These are phyloP conservation scores for Pseudogymnoascus sp. DNA, from an alignment of 2,329 filamentous ascomycete genomes.

Conservation along the genomic window DNA sequence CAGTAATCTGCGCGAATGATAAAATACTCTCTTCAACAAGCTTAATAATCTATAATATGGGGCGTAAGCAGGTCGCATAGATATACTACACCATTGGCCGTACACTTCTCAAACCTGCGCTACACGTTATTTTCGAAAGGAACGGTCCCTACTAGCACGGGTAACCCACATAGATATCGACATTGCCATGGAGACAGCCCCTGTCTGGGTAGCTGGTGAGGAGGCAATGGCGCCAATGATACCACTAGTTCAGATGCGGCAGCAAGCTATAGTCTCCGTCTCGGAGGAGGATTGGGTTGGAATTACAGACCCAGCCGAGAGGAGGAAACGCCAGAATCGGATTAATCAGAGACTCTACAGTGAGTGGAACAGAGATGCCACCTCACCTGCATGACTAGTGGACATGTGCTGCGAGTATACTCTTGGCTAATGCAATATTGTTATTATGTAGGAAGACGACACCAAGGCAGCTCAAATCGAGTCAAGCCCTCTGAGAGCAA, in stretches of 20 bases:
- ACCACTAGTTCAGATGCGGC: conserved; percentile 9
- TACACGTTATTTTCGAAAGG: neutral
- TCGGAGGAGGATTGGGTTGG: conserved; percentile 30
- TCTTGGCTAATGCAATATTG: neutral
- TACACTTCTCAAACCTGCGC: too few species aligned
- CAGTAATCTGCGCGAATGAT: neutral
- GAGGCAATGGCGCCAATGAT: neutral
- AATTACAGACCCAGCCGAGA: conserved; percentile 25
- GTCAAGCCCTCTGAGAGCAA: neutral
- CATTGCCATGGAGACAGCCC: neutral
- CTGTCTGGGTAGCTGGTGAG: neutral
- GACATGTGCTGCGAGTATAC: neutral
- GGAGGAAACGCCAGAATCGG: conserved; percentile 22
- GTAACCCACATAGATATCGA: neutral
- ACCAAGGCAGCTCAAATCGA: neutral
- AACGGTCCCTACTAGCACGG: neutral
- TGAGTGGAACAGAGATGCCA: conserved; percentile 16
- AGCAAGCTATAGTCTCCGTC: neutral
- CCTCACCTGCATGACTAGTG: neutral
- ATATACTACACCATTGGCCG: neutral
- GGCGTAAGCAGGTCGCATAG: conserved; percentile 1
- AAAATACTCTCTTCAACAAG: neutral
- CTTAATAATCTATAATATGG: conserved; percentile 1
- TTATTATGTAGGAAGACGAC: neutral
- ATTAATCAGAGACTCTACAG: conserved; percentile 24